Evolutionary conservation across 257 asterid genomes (phyloP).

Genomic region (Jasminum sambac): DNA sequence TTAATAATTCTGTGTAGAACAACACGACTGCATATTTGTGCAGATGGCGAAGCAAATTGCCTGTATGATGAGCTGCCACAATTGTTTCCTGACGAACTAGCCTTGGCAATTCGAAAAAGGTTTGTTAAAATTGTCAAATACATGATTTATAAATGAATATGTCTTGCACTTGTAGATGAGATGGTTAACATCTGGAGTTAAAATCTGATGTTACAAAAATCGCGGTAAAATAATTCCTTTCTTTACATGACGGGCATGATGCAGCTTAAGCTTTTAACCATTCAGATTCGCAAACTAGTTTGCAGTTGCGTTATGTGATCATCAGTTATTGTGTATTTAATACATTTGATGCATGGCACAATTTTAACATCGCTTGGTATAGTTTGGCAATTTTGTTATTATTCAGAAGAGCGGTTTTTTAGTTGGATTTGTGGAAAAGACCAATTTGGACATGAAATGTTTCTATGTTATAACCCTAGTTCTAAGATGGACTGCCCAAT

Average conservation of each 20-base stretch:
- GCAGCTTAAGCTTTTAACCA: background rate
- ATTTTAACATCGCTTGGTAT: too few species aligned
- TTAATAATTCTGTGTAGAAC: slow-evolving; percentile 42
- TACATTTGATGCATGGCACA: background rate
- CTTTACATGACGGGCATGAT: background rate
- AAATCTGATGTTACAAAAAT: background rate
- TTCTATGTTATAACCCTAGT: too few species aligned
- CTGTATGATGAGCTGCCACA: slow-evolving; percentile 81
- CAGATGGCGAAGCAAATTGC: slow-evolving; percentile 94
- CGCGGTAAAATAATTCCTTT: background rate
- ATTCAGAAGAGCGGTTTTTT: too few species aligned
- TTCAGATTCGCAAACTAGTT: background rate
- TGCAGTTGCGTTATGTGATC: background rate
- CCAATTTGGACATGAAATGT: too few species aligned
- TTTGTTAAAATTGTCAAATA: slow-evolving; percentile 16
- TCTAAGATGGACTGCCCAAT: too few species aligned
- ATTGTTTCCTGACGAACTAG: slow-evolving; percentile 60
- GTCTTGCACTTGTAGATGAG: background rate
- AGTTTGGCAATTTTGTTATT: too few species aligned
- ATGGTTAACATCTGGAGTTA: background rate
- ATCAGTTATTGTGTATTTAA: background rate
- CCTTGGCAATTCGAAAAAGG: slow-evolving; percentile 65
- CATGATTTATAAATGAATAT: background rate
- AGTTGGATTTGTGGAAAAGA: too few species aligned
- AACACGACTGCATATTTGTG: slow-evolving; percentile 79